Conservation (phyloP, 192 early-diverging fungal species). For the Jimgerdemannia flammicorona region DNA sequence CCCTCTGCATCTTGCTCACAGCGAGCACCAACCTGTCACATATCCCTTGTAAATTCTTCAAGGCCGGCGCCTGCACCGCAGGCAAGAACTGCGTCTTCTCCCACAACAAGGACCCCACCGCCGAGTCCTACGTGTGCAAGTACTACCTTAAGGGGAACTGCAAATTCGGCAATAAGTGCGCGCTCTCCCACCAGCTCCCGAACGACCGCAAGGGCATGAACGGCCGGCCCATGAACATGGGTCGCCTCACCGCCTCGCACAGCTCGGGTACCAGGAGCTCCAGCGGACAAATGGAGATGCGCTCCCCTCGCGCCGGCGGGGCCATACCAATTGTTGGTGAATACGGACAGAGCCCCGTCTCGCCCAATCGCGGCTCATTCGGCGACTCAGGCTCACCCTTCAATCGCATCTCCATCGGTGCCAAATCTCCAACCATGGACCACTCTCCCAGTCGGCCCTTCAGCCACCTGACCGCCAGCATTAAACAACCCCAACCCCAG, state of each 20-base stretch:
- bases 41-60: slow-evolving; percentile 76
- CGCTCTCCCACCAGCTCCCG: slow-evolving; percentile 48
- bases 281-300: background rate
- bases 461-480: slow-evolving; percentile 17
- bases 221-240: slow-evolving; percentile 1
- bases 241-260: slow-evolving; percentile 25
- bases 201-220: slow-evolving; percentile 23
- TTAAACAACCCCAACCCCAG: slow-evolving; percentile 6
- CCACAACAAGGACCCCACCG: slow-evolving; percentile 59
- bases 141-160: slow-evolving; percentile 78
- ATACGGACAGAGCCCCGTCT: background rate
- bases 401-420: slow-evolving; percentile 16
- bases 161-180: slow-evolving; percentile 76
- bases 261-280: slow-evolving; percentile 8
- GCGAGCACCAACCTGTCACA: slow-evolving; percentile 1
- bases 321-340: background rate
- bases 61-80: slow-evolving; percentile 70
- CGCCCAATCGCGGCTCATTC: background rate
- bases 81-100: slow-evolving; percentile 73
- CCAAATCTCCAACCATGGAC: slow-evolving; percentile 6
- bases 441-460: background rate
- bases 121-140: slow-evolving; percentile 67
- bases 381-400: slow-evolving; percentile 8
- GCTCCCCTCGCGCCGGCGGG: background rate
- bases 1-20: background rate